Evolutionary conservation across 179 eudicot species (phyloP).

Genomic region (Pouteria campechiana): DNA sequence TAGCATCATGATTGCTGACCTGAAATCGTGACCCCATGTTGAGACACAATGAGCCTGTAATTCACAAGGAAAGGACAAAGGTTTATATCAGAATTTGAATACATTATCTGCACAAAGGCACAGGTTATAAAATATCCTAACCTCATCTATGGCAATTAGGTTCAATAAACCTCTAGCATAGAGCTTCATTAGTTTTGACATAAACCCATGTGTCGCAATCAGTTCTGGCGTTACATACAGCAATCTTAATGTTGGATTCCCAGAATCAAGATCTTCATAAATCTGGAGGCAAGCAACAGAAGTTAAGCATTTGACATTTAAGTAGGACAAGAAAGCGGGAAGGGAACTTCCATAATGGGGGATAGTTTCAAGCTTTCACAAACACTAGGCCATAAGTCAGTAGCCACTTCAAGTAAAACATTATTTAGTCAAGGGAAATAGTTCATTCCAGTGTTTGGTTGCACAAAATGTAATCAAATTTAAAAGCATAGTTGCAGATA

Average conservation of each 20-base stretch:
- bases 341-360: no score
- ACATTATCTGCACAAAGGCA: no score
- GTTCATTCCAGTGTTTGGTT: no score
- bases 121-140: constrained; percentile 9
- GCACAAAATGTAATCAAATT: no score
- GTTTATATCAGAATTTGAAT: no score
- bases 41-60: constrained; percentile 95
- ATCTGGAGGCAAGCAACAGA: constrained; percentile 31
- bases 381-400: no score
- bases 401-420: no score
- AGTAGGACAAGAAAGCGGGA: no score
- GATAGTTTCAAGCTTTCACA: no score
- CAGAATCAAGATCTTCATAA: constrained; percentile 77
- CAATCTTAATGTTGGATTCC: constrained; percentile 72
- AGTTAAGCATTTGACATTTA: no score
- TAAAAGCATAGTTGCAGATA: no score
- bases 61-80: constrained; percentile 4
- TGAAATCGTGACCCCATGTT: constrained; percentile 96
- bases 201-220: constrained; percentile 81
- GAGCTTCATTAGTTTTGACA: constrained; percentile 59
- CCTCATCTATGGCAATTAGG: constrained; percentile 96
- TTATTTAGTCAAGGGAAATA: no score
- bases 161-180: constrained; percentile 77
- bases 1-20: constrained; percentile 25
- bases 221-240: constrained; percentile 93